Conservation (phyloP, 2,329 filamentous ascomycete genomes). For the Fusarium dimerum region DNA sequence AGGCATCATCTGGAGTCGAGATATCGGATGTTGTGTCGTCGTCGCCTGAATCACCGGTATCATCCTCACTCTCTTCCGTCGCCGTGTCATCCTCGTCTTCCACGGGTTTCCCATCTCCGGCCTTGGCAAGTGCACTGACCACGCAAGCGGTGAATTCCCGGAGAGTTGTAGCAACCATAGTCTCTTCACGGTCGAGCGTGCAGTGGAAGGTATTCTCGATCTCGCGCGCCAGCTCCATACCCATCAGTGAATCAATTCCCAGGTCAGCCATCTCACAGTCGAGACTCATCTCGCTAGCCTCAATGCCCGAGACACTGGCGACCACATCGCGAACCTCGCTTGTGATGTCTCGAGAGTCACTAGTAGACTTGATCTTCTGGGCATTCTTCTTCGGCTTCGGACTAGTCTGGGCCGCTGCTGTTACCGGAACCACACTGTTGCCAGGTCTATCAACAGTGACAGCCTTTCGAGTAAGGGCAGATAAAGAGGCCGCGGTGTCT, state of each 20-base stretch:
- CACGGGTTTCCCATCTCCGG: no score
- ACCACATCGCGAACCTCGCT: not conserved
- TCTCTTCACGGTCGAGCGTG: not conserved
- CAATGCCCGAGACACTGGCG: constrained; percentile 1
- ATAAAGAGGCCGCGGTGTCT: not conserved
- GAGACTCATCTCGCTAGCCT: not conserved
- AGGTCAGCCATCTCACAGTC: constrained; percentile 4
- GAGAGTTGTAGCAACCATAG: not conserved
- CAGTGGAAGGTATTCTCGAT: not conserved
- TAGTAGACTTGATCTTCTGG: not conserved
- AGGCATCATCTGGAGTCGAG: no score
- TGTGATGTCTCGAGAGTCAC: not conserved
- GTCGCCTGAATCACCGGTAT: no score
- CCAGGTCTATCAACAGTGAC: no score
- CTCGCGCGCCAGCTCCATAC: constrained; percentile 8
- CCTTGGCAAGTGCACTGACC: no score
- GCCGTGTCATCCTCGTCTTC: no score
- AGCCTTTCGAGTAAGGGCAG: no score
- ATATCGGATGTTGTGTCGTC: no score
- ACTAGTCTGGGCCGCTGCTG: no score
- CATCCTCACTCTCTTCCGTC: no score
- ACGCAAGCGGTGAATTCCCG: no score
- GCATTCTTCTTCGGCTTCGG: not conserved
- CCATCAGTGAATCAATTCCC: constrained; percentile 11
- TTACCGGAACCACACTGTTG: no score